These are phyloP conservation scores for Aspergillus sp. DNA, from an alignment of 2,329 filamentous ascomycete genomes.

Conservation along the genomic window DNA sequence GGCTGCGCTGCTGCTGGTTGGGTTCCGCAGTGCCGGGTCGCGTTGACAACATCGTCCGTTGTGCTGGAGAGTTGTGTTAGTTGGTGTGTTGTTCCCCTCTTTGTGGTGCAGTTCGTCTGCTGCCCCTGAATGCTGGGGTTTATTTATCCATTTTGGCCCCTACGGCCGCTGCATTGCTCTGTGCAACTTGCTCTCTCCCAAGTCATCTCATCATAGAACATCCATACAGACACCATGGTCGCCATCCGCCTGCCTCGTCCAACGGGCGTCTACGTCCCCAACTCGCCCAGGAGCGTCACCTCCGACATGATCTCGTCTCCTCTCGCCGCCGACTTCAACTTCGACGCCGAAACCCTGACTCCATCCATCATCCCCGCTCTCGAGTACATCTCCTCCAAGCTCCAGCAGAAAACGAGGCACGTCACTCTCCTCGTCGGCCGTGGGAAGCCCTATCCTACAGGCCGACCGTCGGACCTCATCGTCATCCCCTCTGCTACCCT, in stretches of 20 bases:
- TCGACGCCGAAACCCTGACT: slow-evolving; percentile 38
- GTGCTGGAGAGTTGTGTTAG: neutral
- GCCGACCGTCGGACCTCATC: slow-evolving; percentile 38
- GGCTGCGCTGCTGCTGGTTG: neutral
- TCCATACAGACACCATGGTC: slow-evolving; percentile 27
- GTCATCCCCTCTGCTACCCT: slow-evolving; percentile 38
- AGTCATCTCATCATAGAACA: neutral
- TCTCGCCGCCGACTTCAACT: slow-evolving; percentile 38
- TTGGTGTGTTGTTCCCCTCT: slow-evolving; percentile 10
- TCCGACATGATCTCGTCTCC: slow-evolving; percentile 44
- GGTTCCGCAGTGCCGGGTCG: slow-evolving; percentile 6
- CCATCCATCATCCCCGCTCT: slow-evolving; percentile 40
- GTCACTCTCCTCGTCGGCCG: slow-evolving; percentile 43
- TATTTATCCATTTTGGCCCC: slow-evolving; percentile 1
- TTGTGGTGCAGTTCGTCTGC: neutral
- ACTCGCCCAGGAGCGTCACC: slow-evolving; percentile 36
- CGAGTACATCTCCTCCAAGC: slow-evolving; percentile 43
- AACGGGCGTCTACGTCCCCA: slow-evolving; percentile 36
- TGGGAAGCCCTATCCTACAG: slow-evolving; percentile 40
- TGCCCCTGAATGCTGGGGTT: neutral
- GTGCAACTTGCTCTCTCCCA: neutral
- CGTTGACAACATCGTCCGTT: too few relatives aligned
- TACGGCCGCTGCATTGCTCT: neutral
- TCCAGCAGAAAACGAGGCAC: slow-evolving; percentile 40
- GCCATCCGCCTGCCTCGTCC: slow-evolving; percentile 37